These are phyloP conservation scores for Gracilaria caudata DNA, from an alignment of 23 red algal genomes.

Conservation along the genomic window DNA sequence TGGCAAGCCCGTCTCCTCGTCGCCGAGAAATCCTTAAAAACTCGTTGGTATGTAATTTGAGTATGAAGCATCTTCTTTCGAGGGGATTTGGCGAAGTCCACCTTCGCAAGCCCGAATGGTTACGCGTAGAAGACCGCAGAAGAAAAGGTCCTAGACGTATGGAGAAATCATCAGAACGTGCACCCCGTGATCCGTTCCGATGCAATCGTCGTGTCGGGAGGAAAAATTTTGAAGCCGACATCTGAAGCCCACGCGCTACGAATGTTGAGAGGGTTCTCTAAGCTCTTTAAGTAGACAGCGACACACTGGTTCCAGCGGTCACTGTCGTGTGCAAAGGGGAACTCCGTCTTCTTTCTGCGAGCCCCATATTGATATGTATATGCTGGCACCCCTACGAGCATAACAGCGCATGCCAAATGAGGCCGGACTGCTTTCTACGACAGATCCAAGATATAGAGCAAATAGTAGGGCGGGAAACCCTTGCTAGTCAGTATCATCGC, in stretches of 20 bases:
- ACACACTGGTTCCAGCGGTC: slow-evolving; percentile 58
- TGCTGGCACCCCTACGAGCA: too few species aligned
- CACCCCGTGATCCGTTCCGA: slow-evolving; percentile 90
- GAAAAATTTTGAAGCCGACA: slow-evolving; percentile 82
- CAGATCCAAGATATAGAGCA: too few species aligned
- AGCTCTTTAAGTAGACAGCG: slow-evolving; percentile 68
- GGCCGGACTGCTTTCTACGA: too few species aligned
- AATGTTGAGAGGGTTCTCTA: slow-evolving; percentile 84
- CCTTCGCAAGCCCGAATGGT: slow-evolving; percentile 40
- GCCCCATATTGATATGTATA: too few species aligned
- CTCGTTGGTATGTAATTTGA: slow-evolving; percentile 66
- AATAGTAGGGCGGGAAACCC: too few species aligned
- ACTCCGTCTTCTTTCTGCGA: too few species aligned
- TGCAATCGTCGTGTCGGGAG: slow-evolving; percentile 89
- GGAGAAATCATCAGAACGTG: slow-evolving; percentile 6
- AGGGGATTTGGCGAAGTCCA: slow-evolving; percentile 68
- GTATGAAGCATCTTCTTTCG: slow-evolving; percentile 59
- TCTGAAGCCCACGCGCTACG: slow-evolving; percentile 82
- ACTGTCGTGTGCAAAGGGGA: slow-evolving; percentile 35
- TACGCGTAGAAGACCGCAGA: slow-evolving; percentile 75
- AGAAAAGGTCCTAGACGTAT: slow-evolving; percentile 66
- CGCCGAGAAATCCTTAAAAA: slow-evolving; percentile 81
- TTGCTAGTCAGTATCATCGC: too few species aligned
- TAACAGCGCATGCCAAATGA: too few species aligned
- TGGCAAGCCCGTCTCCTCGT: slow-evolving; percentile 82